These are phyloP conservation scores for Xylaria grammica DNA, from an alignment of 495 filamentous ascomycete species.

Conservation along the genomic window DNA sequence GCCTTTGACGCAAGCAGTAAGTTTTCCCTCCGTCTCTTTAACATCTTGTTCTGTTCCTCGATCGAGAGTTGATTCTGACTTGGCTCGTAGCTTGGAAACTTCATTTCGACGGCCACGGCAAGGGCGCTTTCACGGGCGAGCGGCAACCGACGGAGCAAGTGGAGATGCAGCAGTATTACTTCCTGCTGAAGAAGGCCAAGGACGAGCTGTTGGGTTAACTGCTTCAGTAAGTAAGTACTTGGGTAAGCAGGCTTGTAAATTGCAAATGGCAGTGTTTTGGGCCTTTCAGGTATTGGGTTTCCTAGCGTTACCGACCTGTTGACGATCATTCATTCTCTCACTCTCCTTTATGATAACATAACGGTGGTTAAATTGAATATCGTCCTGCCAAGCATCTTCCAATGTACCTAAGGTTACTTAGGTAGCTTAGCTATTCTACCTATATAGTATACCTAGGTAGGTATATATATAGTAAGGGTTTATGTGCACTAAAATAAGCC, in stretches of 20 bases:
- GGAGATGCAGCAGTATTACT: conserved; percentile 34
- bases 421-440: no score
- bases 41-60: neutral
- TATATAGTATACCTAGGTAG: no score
- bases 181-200: conserved; percentile 26
- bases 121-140: conserved; percentile 26
- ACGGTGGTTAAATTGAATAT: neutral
- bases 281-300: neutral
- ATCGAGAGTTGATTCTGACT: conserved; percentile 16
- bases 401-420: no score
- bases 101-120: conserved; percentile 30
- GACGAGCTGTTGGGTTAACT: conserved; percentile 17
- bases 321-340: neutral
- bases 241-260: neutral
- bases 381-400: neutral
- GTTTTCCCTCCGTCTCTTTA: conserved; percentile 7
- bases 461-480: conserved; percentile 1
- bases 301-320: neutral
- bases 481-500: conserved; percentile 2
- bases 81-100: conserved; percentile 31
- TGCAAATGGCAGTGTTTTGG: neutral
- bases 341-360: no score
- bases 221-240: neutral
- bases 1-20: conserved; percentile 43
- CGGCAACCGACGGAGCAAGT: conserved; percentile 23